Conservation (phyloP, 2,329 filamentous ascomycete genomes). For the Curvularia eragrostidis region DNA sequence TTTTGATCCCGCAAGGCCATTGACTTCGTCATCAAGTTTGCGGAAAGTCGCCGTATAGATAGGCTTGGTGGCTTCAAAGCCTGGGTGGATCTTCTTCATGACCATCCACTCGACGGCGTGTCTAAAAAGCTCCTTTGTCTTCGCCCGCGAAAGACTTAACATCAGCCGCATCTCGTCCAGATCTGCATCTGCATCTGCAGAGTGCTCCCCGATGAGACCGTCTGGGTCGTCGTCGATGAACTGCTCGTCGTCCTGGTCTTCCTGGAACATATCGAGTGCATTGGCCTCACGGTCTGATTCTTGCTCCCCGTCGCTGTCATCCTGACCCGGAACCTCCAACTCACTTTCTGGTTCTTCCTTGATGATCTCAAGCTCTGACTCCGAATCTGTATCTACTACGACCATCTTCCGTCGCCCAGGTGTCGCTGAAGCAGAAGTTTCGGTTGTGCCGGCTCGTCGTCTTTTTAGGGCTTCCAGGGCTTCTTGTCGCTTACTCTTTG, state of each 20-base stretch:
- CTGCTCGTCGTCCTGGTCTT: conserved; percentile 65
- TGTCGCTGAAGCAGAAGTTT: conserved; percentile 34
- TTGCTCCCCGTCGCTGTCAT: conserved; percentile 32
- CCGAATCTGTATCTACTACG: conserved; percentile 34
- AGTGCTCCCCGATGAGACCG: conserved; percentile 57
- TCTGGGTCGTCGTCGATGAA: conserved; percentile 70
- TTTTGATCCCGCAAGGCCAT: conserved; percentile 71
- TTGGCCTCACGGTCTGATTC: conserved; percentile 35
- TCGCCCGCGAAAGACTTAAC: conserved; percentile 73
- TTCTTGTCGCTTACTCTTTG: conserved; percentile 47
- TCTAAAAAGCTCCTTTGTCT: conserved; percentile 74
- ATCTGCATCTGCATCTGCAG: conserved; percentile 20
- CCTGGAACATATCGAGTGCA: conserved; percentile 55
- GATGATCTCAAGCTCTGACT: conserved; percentile 44
- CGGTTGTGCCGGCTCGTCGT: conserved; percentile 45
- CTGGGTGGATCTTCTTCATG: conserved; percentile 77
- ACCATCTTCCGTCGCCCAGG: conserved; percentile 31
- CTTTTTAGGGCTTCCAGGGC: conserved; percentile 55
- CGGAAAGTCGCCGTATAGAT: conserved; percentile 73
- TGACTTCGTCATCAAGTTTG: conserved; percentile 75
- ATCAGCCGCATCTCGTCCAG: conserved; percentile 71
- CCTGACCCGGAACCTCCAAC: conserved; percentile 22
- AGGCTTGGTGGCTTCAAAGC: conserved; percentile 67
- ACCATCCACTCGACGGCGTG: conserved; percentile 82
- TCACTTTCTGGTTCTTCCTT: conserved; percentile 40